These are phyloP conservation scores for Botrytis paeoniae DNA, from an alignment of 2,329 filamentous ascomycete genomes.

Conservation along the genomic window DNA sequence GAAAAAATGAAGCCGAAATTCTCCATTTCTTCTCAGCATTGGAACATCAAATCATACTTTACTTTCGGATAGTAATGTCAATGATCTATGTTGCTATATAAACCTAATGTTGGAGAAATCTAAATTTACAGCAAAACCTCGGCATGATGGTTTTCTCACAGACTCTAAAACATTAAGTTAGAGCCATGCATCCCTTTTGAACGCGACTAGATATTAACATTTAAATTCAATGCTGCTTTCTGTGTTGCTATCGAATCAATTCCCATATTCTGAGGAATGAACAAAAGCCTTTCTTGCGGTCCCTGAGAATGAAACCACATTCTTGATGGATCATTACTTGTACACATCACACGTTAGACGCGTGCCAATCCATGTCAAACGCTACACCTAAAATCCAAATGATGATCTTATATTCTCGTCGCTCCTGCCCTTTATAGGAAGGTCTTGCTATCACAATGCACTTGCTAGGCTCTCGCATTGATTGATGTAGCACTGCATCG, in stretches of 20 bases:
- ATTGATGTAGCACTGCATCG: conserved; percentile 14
- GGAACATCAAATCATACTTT: not conserved
- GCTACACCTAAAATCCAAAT: not conserved
- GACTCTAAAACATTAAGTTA: not conserved
- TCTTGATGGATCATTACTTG: not conserved
- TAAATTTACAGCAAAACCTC: not conserved
- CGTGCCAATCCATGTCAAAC: not conserved
- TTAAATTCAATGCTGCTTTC: not conserved
- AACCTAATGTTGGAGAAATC: not conserved
- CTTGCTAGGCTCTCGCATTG: not conserved
- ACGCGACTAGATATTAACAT: no score
- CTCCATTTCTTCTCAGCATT: not conserved
- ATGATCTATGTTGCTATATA: not conserved
- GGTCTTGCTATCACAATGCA: conserved; percentile 6
- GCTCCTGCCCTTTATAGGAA: conserved; percentile 1
- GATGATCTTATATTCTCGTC: not conserved
- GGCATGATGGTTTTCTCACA: not conserved
- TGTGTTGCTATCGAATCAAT: not conserved
- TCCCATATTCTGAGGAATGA: not conserved
- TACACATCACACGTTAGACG: not conserved
- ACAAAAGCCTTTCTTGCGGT: not conserved
- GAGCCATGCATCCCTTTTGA: not conserved
- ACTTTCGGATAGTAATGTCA: not conserved
- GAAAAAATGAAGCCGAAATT: not conserved
- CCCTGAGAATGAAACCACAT: not conserved